Conservation (phyloP, 192 early-diverging fungal genomes). For the Haplosporangium gracile region DNA sequence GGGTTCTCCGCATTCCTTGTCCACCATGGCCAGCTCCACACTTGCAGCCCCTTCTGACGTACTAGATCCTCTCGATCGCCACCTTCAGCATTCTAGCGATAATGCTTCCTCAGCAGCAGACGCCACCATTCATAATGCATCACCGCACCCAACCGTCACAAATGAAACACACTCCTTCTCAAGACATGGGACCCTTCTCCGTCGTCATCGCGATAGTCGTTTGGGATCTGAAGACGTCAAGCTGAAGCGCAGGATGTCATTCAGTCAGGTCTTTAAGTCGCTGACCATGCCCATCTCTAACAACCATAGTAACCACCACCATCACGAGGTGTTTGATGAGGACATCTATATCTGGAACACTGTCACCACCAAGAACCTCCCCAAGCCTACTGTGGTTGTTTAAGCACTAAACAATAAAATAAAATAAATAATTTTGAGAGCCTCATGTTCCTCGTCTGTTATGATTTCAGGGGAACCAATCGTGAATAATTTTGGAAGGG, state of each 20-base stretch:
- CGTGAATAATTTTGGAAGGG: not conserved
- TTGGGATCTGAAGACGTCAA: not conserved
- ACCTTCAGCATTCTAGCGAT: not conserved
- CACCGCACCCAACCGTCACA: not conserved
- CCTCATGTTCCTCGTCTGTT: not conserved
- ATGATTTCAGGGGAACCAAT: not conserved
- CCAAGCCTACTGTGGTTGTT: not conserved
- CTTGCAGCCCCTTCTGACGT: not conserved
- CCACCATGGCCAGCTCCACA: not conserved
- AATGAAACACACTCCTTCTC: constrained; percentile 2
- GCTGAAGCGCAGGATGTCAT: constrained; percentile 35
- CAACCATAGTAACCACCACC: not conserved
- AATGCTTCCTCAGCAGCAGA: not conserved
- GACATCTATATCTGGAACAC: constrained; percentile 41
- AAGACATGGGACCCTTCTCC: not conserved
- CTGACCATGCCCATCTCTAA: constrained; percentile 9
- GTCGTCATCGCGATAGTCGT: not conserved
- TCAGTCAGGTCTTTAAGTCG: constrained; percentile 33
- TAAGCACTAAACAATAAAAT: not conserved
- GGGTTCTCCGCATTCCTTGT: not conserved
- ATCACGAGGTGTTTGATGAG: not conserved
- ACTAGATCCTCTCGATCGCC: not conserved
- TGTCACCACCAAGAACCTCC: constrained; percentile 37
- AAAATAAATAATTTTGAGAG: not conserved
- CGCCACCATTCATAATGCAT: not conserved